phyloP scores from a whole-genome alignment of 306 rosid genomes.

The Malus sieversii region DNA sequence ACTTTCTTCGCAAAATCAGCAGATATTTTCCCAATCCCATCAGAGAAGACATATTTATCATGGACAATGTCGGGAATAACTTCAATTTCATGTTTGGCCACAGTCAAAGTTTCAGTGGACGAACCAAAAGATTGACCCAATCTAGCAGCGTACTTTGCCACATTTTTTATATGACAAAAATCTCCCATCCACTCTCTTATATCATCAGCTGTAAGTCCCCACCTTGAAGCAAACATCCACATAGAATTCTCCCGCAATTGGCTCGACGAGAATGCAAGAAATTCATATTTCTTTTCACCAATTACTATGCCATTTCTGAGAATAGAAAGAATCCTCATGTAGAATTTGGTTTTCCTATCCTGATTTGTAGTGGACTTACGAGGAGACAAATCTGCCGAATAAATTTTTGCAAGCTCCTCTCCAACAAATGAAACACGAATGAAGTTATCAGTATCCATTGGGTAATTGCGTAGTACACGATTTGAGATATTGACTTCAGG shows the following conservation, averaged over 20 bases:
- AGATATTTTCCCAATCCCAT: conserved; percentile 90
- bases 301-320: conserved; percentile 55
- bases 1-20: conserved; percentile 53
- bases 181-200: conserved; percentile 73
- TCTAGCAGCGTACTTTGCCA: conserved; percentile 91
- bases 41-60: conserved; percentile 51
- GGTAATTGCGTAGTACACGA: conserved; percentile 60
- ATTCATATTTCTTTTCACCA: conserved; percentile 70
- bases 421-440: conserved; percentile 85
- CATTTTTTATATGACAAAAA: conserved; percentile 58
- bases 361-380: conserved; percentile 27
- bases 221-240: conserved; percentile 84
- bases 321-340: conserved; percentile 52
- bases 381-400: conserved; percentile 56
- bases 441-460: conserved; percentile 42
- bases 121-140: conserved; percentile 88
- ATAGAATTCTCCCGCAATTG: conserved; percentile 67
- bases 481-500: conserved; percentile 83
- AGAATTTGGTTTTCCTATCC: conserved; percentile 47
- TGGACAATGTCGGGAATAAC: conserved; percentile 45
- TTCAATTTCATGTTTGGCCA: conserved; percentile 38
- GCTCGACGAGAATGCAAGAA: conserved; percentile 89
- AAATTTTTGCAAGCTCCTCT: conserved; percentile 63
- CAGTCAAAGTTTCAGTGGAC: conserved; percentile 70
- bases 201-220: conserved; percentile 26